Base-by-base conservation (phyloP, 129 eudicot species). In the Chrysanthemum lavandulifolium region DNA sequence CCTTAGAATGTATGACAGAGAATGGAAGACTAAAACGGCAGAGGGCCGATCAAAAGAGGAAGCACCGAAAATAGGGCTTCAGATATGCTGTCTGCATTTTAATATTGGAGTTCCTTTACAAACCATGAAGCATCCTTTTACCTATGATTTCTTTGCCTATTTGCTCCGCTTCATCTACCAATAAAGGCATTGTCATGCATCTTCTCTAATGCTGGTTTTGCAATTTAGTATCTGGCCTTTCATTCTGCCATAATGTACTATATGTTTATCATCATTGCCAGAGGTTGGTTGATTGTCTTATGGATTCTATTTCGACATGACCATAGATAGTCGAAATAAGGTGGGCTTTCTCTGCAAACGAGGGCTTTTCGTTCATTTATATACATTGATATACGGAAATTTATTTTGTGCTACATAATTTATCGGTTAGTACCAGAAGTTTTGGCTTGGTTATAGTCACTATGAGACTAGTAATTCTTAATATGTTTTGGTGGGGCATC, bases 1-100 rank as follows among this genome's bases (percentile, higher is more conserved):
- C 65, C 67, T 50, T 74, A 89, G 98, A 72, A 82, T 94, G 79
- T 90, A 88, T 47, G 99, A 90, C 77, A 85, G 97, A 76, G 99
- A 94, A 40, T 94, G 94, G 99, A 94, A 51, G 99, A 94, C 19
- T 96, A 94, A 68, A 94, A 80, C 83, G 99, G 63, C 93, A 81
- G 74, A 84, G 98, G 81, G 87, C 73, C 27, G 98, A 93, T 71
- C 92, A 86, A 21, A 94, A 94, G 83, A 85, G 98, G 80, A 65
- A 97, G 80, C 98, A 94, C 66, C 82, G 98, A 19, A 94, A 94
- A 69, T 94, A 83, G 76, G 33, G 29, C 18, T 65, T 13, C 36
- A 6, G 45, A 15, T 23, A 5, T n/a, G 2, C 11, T 61, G 58
- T 16, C 18, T 53, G 58, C 8, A 2, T 53, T 53, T 53, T 13